Percentiles rank a stretch among this genome's conserved stretches.
Conservation (phyloP, 345 rosid genomes). For the Viola odorata region DNA sequence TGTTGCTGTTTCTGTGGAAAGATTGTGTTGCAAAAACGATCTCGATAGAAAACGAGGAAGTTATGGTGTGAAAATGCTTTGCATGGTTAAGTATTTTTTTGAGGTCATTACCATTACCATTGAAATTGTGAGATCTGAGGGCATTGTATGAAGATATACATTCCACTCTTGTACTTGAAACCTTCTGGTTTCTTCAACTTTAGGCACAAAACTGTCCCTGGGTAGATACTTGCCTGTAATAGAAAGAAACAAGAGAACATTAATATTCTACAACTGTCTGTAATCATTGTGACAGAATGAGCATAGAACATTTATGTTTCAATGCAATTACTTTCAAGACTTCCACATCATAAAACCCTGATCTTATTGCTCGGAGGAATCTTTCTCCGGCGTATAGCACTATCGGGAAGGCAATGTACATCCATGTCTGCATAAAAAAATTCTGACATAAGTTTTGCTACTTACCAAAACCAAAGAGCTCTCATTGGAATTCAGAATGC, state of each 20-base stretch:
- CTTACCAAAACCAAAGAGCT: too few relatives aligned
- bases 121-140: conserved; percentile 52
- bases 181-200: conserved; percentile 37
- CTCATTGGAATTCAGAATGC: not conserved
- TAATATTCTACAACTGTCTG: too few relatives aligned
- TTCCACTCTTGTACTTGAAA: conserved; percentile 44
- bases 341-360: conserved; percentile 28
- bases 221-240: conserved; percentile 39
- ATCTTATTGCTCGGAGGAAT: conserved; percentile 36
- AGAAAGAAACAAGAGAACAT: too few relatives aligned
- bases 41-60: not conserved
- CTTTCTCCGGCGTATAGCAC: conserved; percentile 47
- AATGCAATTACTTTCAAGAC: conserved; percentile 29
- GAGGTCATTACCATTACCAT: too few relatives aligned
- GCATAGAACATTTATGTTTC: too few relatives aligned
- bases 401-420: conserved; percentile 49
- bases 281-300: too few relatives aligned
- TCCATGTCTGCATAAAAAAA: conserved; percentile 41
- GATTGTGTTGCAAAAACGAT: too few relatives aligned
- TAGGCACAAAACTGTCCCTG: conserved; percentile 45
- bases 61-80: too few relatives aligned
- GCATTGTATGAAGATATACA: conserved; percentile 46
- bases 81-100: too few relatives aligned
- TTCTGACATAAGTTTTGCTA: too few relatives aligned
- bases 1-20: too few relatives aligned